phyloP scores from a whole-genome alignment of 2,329 filamentous ascomycete species.

The Lojkania enalia region DNA sequence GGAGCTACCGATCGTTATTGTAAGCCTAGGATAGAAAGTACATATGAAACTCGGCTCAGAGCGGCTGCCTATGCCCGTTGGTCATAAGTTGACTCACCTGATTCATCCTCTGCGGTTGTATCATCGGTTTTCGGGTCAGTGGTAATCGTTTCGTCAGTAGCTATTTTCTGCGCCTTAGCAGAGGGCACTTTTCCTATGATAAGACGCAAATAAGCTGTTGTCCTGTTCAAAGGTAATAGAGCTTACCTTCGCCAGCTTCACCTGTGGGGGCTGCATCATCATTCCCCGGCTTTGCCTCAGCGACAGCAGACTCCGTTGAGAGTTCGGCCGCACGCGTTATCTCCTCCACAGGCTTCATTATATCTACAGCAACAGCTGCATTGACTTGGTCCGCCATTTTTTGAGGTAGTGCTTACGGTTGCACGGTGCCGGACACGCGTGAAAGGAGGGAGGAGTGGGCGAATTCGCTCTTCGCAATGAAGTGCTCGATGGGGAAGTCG shows the following conservation, averaged over 20 bases:
- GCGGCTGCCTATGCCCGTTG: too few species aligned
- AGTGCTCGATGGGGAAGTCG: slow-evolving; percentile 28
- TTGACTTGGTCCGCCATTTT: slow-evolving; percentile 44
- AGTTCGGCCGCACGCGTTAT: slow-evolving; percentile 36
- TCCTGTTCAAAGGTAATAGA: background rate
- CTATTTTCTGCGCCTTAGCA: slow-evolving; percentile 21
- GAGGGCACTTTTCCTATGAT: slow-evolving; percentile 23
- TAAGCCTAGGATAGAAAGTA: background rate
- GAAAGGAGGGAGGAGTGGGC: slow-evolving; percentile 29
- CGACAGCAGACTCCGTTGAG: slow-evolving; percentile 30
- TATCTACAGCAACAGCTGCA: slow-evolving; percentile 30
- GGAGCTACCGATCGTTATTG: slow-evolving; percentile 20
- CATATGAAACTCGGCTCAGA: background rate
- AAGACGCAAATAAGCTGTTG: background rate
- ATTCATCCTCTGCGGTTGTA: slow-evolving; percentile 21
- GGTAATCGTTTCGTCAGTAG: slow-evolving; percentile 24
- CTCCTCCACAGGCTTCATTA: slow-evolving; percentile 32
- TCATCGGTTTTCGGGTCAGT: slow-evolving; percentile 31
- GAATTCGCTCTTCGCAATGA: slow-evolving; percentile 33
- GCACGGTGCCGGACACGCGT: slow-evolving; percentile 44
- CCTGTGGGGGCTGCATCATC: slow-evolving; percentile 33
- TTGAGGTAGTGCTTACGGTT: slow-evolving; percentile 32
- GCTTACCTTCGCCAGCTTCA: slow-evolving; percentile 33
- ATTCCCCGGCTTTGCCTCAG: slow-evolving; percentile 34
- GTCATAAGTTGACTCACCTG: slow-evolving; percentile 26